Base-by-base conservation (phyloP, 768 basidiomycete species). In the Leccinum ochraceum region DNA sequence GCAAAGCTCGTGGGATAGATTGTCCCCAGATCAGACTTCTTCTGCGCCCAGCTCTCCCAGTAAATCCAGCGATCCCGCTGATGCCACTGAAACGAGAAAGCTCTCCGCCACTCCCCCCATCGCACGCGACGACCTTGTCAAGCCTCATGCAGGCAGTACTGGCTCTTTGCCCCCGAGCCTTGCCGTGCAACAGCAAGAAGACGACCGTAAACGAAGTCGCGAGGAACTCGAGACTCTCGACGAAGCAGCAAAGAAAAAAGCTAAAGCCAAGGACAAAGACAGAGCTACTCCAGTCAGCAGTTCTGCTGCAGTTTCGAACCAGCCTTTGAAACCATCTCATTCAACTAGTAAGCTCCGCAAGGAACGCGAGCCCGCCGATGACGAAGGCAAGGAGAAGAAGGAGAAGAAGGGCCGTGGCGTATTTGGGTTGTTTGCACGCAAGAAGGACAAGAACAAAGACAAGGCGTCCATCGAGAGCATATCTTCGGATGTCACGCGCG, bases 81-180 rank as follows among this genome's bases (percentile, higher is more conserved):
- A 89, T 54, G 83, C 77, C 6, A 83, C 78, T 2, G 94, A 92
- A 69, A 94, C 94, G 6, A 83, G 83, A 57, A 87, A 90, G 64
- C 78, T 94, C 57, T 88, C 86, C 10, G 86, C 84, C 59, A 95
- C 93, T 0, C 94, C 94, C 1, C 78, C 82, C 2, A 85, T 95
- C 22, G 90, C 86, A 11, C 86, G 89, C 16, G 85, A 84, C 17
- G 80, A 75, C 32, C 79, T 76, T 32, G 66, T 53, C 65, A 70
- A 60, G 46, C 57, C 39, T 49, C 57, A 61, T 20, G 22, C 57
- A 26, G 66, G 55, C 14, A 32, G 57, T 52, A 53, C 34, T 59
- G 74, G 63, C 9, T 73, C 77, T 5, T 52, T 78, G 36, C 71
- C 75, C 22, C 74, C 79, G 16, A 81, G 78, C 62, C 71, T 73